Percentiles rank a stretch among this genome's conserved stretches.
Conservation (phyloP, 2,329 filamentous ascomycete species). For the Xylaria digitata region DNA sequence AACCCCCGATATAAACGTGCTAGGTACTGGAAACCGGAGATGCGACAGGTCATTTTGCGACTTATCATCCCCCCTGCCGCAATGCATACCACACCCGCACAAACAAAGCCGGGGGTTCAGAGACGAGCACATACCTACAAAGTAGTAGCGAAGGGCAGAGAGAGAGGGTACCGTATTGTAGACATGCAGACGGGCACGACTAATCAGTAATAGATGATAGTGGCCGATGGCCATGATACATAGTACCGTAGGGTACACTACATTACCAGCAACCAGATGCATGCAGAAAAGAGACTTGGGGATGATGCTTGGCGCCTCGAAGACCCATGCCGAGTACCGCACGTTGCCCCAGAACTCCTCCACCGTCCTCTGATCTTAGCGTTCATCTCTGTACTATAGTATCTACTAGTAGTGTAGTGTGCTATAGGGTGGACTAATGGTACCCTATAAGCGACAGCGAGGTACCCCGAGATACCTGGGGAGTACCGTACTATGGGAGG, state of each 20-base stretch:
- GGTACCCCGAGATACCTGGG: conserved; percentile 45
- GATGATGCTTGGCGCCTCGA: conserved; percentile 47
- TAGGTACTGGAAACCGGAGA: conserved; percentile 9
- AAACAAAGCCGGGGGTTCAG: conserved; percentile 19
- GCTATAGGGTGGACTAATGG: conserved; percentile 35
- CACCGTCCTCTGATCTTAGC: conserved; percentile 45
- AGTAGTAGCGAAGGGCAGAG: conserved; percentile 12
- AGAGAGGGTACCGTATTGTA: neutral
- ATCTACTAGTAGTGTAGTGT: conserved; percentile 12
- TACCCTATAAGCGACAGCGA: conserved; percentile 41
- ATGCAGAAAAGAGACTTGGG: conserved; percentile 45
- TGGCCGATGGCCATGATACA: conserved; percentile 24
- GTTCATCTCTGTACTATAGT: conserved; percentile 33
- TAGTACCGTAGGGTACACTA: conserved; percentile 13
- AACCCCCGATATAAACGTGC: conserved; percentile 20
- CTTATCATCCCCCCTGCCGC: conserved; percentile 22
- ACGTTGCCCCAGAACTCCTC: conserved; percentile 41
- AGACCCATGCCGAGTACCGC: conserved; percentile 44
- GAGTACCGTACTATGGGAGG: conserved; percentile 18
- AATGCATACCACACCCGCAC: conserved; percentile 36
- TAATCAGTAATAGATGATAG: conserved; percentile 34
- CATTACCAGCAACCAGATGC: conserved; percentile 35
- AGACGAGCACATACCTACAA: conserved; percentile 18
- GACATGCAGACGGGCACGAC: conserved; percentile 5
- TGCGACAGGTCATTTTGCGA: conserved; percentile 33